Base-by-base conservation (phyloP, 371 early-diverging fungal genomes). In the Nosema muscidifuracis region DNA sequence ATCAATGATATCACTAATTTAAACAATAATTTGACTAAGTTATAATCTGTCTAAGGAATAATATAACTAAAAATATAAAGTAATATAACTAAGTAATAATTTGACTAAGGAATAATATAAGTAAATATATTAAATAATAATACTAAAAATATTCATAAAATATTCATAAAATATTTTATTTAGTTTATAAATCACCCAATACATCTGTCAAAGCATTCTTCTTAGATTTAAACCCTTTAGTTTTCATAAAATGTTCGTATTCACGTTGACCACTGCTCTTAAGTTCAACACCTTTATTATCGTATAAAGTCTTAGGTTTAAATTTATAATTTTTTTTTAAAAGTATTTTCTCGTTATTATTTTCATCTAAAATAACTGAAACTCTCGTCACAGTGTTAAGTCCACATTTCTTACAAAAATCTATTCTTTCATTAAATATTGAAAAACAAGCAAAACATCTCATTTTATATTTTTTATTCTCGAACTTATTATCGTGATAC, bases 381-480 rank as follows among this genome's bases (percentile, higher is more conserved):
- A 78, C 75, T 58, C 72, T 66, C 60, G 76, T 72, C 10, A 78
- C n/a, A 40, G 79, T 75, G 10, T 62, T 63, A 57, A 72, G 58
- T 0, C 79, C 79, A 58, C 79, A 78, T 18, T 60, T 65, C 36
- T 65, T 64, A 65, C 79, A 78, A 60, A 78, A 78, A 63, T 78
- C 79, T 53, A 69, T 20, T 28, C 67, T 33, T 18, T 60, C 55
- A 20, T 65, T 57, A 56, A 64, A 78, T 10, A 73, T 47, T 34
- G 36, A 57, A 61, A 61, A 78, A 55, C 79, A 78, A 18, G 63
- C 60, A 66, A 64, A 75, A 42, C 79, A 78, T 30, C 79, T 24
- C 16, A 56, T 40, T 34, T 70, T 75, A 62, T 44, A 75, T 33
- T 28, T 57, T 38, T 68, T 58, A 38, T 20, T 12, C 2, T n/a